Conservation (phyloP, 1,284 basidiomycete genomes). For the Flammula alnicola region DNA sequence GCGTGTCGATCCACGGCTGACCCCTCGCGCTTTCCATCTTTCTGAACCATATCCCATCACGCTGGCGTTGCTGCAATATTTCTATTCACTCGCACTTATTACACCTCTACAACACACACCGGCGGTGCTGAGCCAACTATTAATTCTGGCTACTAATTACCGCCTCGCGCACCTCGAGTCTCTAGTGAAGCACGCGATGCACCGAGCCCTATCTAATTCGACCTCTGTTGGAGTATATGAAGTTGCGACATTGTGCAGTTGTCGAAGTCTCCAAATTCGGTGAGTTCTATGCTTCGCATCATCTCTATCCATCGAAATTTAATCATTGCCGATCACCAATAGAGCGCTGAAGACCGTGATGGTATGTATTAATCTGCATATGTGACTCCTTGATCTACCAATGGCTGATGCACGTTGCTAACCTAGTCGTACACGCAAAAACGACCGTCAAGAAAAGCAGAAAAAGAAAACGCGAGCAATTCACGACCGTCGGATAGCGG, state of each 20-base stretch:
- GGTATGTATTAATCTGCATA: constrained; percentile 47
- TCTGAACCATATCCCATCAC: constrained; percentile 91
- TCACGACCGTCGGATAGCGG: constrained; percentile 41
- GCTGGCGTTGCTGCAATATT: constrained; percentile 89
- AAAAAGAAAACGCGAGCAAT: constrained; percentile 45
- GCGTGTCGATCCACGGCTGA: constrained; percentile 73
- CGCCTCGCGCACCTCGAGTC: constrained; percentile 74
- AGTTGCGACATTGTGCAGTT: constrained; percentile 89
- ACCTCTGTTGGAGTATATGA: constrained; percentile 92
- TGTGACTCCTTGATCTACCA: background rate
- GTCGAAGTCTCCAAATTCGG: constrained; percentile 88
- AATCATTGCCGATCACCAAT: constrained; percentile 12
- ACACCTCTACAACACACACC: constrained; percentile 92
- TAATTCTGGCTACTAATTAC: constrained; percentile 87
- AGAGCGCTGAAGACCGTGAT: constrained; percentile 80
- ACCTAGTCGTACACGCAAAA: constrained; percentile 70
- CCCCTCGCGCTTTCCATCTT: constrained; percentile 78
- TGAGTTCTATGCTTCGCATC: constrained; percentile 38
- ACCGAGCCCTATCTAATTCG: constrained; percentile 80
- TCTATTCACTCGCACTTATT: constrained; percentile 85
- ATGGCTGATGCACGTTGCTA: constrained; percentile 10
- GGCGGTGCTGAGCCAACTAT: constrained; percentile 84
- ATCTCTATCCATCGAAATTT: constrained; percentile 9
- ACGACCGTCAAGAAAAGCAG: constrained; percentile 58
- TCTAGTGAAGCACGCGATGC: constrained; percentile 91